A percentile compares a stretch with the other conserved stretches of the same genome.
These are phyloP conservation scores for Cladosporium phlei DNA, from an alignment of 2,329 filamentous ascomycete species.

Conservation along the genomic window DNA sequence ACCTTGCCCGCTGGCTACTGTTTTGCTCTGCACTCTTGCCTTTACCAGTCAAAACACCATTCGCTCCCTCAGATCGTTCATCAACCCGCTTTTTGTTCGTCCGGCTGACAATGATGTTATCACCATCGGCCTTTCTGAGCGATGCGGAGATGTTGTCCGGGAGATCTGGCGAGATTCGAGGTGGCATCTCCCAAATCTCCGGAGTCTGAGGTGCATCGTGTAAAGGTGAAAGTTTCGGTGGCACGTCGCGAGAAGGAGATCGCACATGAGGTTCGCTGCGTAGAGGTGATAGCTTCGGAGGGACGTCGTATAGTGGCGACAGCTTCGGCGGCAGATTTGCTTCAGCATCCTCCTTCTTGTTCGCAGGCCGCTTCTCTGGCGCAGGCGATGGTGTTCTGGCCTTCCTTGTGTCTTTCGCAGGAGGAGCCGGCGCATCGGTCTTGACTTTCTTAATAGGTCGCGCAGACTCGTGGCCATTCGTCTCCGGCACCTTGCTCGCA, in stretches of 20 bases:
- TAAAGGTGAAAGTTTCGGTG: slow-evolving; percentile 20
- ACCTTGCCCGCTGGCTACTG: neutral
- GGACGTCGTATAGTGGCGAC: slow-evolving; percentile 13
- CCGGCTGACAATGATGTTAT: too few relatives aligned
- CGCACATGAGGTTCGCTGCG: slow-evolving; percentile 6
- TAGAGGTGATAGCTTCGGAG: slow-evolving; percentile 20
- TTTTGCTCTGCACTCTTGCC: neutral
- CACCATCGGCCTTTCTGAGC: slow-evolving; percentile 35
- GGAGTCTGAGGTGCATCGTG: neutral
- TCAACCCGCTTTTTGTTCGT: neutral
- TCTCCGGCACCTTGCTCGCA: neutral
- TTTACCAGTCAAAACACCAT: neutral
- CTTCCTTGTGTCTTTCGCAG: neutral
- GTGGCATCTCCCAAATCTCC: slow-evolving; percentile 40
- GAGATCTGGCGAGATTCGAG: slow-evolving; percentile 54
- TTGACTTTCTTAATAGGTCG: neutral
- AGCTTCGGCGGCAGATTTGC: slow-evolving; percentile 13
- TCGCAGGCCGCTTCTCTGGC: slow-evolving; percentile 4
- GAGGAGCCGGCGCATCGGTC: neutral
- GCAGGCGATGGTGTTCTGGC: slow-evolving; percentile 5
- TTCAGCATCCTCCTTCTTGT: slow-evolving; percentile 11
- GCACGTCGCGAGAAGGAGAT: slow-evolving; percentile 13
- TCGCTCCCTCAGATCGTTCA: neutral
- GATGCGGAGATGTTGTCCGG: slow-evolving; percentile 53
- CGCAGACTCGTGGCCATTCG: neutral